Evolutionary conservation across 495 filamentous ascomycete species (phyloP).

Genomic region (Staphylotrichum longicolle): DNA sequence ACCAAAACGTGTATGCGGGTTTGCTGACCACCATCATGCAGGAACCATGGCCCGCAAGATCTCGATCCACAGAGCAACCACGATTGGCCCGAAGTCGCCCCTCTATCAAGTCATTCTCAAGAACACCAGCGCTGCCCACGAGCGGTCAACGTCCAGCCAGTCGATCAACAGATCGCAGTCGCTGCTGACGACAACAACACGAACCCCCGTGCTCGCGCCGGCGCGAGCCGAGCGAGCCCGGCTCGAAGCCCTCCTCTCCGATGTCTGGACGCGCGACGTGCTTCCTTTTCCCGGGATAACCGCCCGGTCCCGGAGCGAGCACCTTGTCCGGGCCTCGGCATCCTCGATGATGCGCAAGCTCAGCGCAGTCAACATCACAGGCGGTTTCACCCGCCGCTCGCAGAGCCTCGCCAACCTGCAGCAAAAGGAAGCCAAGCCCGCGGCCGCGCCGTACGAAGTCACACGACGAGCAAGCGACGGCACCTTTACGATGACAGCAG

Average conservation of each 20-base stretch:
- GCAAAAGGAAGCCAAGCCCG: conserved; percentile 10
- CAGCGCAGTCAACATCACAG: conserved; percentile 68
- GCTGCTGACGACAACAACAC: conserved; percentile 58
- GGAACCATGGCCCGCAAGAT: conserved; percentile 70
- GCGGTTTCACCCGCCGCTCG: conserved; percentile 62
- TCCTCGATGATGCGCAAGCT: conserved; percentile 81
- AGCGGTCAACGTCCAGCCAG: conserved; percentile 22
- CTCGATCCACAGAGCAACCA: conserved; percentile 75
- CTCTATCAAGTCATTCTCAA: conserved; percentile 80
- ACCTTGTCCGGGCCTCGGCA: conserved; percentile 64
- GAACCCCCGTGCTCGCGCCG: conserved; percentile 63
- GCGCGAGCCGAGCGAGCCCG: conserved; percentile 72
- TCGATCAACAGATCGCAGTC: conserved; percentile 68
- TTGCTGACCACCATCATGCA: conserved; percentile 27
- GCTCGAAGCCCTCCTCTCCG: conserved; percentile 68
- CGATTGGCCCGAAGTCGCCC: conserved; percentile 60
- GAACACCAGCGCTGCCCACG: conserved; percentile 74
- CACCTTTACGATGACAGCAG: too few relatives aligned
- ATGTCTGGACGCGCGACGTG: conserved; percentile 81
- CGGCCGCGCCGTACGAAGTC: neutral
- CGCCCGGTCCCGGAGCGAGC: conserved; percentile 58
- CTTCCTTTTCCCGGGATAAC: conserved; percentile 87
- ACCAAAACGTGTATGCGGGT: neutral
- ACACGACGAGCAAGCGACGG: too few relatives aligned
- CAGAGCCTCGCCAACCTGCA: conserved; percentile 33